phyloP scores from a whole-genome alignment of 2,329 filamentous ascomycete species.

The Pseudocercospora eumusae region DNA sequence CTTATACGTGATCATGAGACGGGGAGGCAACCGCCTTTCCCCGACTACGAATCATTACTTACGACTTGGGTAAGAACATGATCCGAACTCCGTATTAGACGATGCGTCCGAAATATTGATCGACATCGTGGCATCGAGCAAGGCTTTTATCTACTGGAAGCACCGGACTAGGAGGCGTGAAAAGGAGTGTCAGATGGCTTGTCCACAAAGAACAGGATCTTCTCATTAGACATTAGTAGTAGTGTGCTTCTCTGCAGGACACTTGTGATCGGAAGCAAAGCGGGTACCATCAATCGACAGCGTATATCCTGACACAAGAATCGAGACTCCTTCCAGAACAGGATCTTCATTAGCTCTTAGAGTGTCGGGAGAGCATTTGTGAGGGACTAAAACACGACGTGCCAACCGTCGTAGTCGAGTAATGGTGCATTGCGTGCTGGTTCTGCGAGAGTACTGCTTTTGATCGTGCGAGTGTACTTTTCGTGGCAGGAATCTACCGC shows the following conservation, averaged over 20 bases:
- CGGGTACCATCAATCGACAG: not conserved
- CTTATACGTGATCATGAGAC: no score
- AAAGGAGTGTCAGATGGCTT: not conserved
- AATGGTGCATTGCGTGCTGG: not conserved
- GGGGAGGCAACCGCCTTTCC: not conserved
- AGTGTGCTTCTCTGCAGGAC: not conserved
- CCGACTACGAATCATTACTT: not conserved
- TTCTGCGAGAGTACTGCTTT: not conserved
- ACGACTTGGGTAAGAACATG: not conserved
- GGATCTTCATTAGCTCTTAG: not conserved
- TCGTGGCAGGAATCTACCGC: not conserved
- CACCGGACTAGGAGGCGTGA: not conserved
- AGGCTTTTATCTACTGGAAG: not conserved
- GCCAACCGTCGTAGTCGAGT: not conserved
- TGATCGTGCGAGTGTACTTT: not conserved
- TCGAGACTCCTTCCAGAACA: not conserved
- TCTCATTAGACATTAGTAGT: not conserved
- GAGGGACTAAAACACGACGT: not conserved
- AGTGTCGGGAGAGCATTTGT: not conserved
- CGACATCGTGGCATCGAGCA: no score
- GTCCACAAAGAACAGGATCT: not conserved
- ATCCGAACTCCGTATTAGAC: no score
- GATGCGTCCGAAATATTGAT: no score
- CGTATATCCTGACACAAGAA: not conserved
- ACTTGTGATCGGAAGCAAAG: not conserved